Conservation (phyloP, 306 rosid genomes). For the Begonia fuchsioides region DNA sequence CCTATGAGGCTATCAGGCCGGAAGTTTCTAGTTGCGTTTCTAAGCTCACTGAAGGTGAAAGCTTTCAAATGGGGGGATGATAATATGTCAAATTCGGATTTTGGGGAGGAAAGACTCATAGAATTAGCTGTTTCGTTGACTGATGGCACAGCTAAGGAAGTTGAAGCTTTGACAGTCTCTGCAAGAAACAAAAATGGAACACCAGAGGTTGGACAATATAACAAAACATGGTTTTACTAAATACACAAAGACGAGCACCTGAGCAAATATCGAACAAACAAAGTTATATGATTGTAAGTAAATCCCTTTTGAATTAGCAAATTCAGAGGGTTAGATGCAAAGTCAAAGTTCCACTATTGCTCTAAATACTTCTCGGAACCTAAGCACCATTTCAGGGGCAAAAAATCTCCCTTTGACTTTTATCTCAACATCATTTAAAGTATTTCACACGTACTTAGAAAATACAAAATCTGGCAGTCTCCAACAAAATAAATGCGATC, state of each 20-base stretch:
- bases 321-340: no score
- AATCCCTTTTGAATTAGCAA: no score
- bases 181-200: slow-evolving; percentile 1
- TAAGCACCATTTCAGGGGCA: no score
- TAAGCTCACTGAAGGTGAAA: slow-evolving; percentile 14
- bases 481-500: no score
- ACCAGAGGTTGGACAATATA: neutral
- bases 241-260: neutral
- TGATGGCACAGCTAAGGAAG: slow-evolving; percentile 5
- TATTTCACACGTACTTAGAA: no score
- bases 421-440: no score
- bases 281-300: no score
- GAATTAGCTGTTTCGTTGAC: slow-evolving; percentile 1
- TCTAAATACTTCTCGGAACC: no score
- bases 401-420: no score
- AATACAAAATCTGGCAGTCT: no score
- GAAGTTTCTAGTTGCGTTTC: slow-evolving; percentile 19
- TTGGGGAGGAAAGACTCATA: slow-evolving; percentile 8
- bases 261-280: no score
- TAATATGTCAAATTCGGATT: slow-evolving; percentile 13
- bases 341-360: no score
- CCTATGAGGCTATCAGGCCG: slow-evolving; percentile 18
- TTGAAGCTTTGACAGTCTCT: slow-evolving; percentile 7
- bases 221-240: neutral
- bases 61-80: slow-evolving; percentile 13